phyloP scores from a whole-genome alignment of 2,329 filamentous ascomycete genomes.

The Hypoxylon sp. region DNA sequence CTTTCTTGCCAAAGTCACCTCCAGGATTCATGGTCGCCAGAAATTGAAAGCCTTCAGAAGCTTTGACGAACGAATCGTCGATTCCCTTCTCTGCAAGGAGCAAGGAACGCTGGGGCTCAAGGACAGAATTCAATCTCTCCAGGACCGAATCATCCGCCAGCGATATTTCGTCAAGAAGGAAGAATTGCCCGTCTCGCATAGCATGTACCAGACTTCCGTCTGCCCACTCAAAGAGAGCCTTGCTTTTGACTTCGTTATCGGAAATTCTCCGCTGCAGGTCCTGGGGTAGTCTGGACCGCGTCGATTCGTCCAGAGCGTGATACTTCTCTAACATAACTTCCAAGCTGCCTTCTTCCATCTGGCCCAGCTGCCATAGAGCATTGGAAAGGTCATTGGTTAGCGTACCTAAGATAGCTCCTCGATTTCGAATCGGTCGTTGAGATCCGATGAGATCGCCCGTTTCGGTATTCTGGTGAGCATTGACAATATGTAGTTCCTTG shows the following conservation, averaged over 20 bases:
- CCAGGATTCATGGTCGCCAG: constrained; percentile 99
- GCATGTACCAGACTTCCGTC: constrained; percentile 94
- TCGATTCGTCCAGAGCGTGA: constrained; percentile 61
- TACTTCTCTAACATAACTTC: constrained; percentile 72
- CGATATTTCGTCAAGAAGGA: constrained; percentile 97
- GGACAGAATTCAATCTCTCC: constrained; percentile 94
- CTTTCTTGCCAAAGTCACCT: constrained; percentile 97
- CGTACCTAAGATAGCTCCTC: constrained; percentile 75
- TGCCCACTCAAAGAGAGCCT: constrained; percentile 94
- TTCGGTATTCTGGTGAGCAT: constrained; percentile 98
- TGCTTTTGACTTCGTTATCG: constrained; percentile 71
- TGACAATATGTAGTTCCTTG: constrained; percentile 87
- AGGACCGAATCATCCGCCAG: constrained; percentile 97
- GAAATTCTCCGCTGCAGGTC: constrained; percentile 62
- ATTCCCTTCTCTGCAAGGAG: constrained; percentile 94
- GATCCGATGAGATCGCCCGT: constrained; percentile 97
- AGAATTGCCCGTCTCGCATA: constrained; percentile 90
- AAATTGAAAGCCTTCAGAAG: constrained; percentile 87
- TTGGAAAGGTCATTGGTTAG: constrained; percentile 71
- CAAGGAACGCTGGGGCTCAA: constrained; percentile 88
- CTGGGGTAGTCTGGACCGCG: constrained; percentile 61
- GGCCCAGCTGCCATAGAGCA: constrained; percentile 58
- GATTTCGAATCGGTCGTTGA: constrained; percentile 90
- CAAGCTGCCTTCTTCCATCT: constrained; percentile 58
- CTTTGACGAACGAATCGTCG: constrained; percentile 82